Base-by-base conservation (phyloP, 495 filamentous ascomycete genomes). In the Penicillium angulare region DNA sequence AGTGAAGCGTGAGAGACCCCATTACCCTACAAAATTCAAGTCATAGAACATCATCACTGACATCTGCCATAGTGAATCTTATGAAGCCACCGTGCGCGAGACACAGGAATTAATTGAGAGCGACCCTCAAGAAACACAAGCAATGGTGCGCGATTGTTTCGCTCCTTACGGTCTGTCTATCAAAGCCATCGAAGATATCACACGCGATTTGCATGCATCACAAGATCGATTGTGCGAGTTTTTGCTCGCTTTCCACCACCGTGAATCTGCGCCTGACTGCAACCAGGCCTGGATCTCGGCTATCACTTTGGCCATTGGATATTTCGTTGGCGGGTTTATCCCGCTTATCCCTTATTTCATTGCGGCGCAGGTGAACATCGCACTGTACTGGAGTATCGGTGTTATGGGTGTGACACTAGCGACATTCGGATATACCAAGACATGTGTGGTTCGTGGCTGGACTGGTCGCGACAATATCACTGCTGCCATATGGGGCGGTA, bases 331-430 rank as follows among this genome's bases (percentile, higher is more conserved):
- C 21, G 88, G 88, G 1, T 76, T 87, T 38, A 73, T 90, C 4
- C 86, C 86, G 4, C 69, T 91, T 8, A 71, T 88, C 41, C 88
- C 87, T 5, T 91, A 91, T 61, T 85, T 91, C 57, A 82, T 85
- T 54, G 79, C 83, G 15, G 50, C 64, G 2, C 58, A 75, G 26
- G 80, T 89, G 4, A 63, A 73, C 18, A 52, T 67, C 5, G 88
- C 84, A n/a, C 64, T 92, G 53, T 76, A 76, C 39, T 83, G 79
- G 72, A 89, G 85, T 51, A 84, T 90, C 43, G 75, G 66, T 0
- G 77, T 90, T 8, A 90, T 88, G 78, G 78, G 78, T 3, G 53
- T 87, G 16, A 83, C 86, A 1, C 61, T 92, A 46, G 82, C 88
- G 55, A 68, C 69, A 0, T 92, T 92, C 64, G 87, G 88, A 2